A percentile compares a stretch with the other conserved stretches of the same genome.
These are phyloP conservation scores for Trichoderma guizhouense DNA, from an alignment of 2,329 filamentous ascomycete genomes.

Conservation along the genomic window DNA sequence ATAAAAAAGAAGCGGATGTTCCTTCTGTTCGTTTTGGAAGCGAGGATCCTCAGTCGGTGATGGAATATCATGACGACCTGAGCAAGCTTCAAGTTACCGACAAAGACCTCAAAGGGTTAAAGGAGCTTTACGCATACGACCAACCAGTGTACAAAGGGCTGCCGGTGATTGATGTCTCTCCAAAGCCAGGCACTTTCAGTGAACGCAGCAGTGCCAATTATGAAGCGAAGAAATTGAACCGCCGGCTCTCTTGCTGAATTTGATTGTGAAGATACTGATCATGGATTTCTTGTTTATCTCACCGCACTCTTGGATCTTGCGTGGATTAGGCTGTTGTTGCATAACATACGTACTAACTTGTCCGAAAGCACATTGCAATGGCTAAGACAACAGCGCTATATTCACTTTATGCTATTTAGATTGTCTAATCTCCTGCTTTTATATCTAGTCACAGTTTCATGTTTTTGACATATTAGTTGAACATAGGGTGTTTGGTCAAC, in stretches of 20 bases:
- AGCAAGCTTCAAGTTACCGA: not conserved
- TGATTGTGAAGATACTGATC: not conserved
- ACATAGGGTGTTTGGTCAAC: not conserved
- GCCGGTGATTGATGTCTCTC: not conserved
- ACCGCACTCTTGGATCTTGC: not conserved
- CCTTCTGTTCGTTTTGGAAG: not conserved
- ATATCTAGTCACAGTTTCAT: not conserved
- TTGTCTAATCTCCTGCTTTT: not conserved
- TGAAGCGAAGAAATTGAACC: not conserved
- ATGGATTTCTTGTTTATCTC: not conserved
- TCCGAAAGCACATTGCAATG: not conserved
- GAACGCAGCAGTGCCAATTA: not conserved
- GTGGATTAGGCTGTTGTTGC: not conserved
- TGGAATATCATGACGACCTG: not conserved
- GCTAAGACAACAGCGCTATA: not conserved
- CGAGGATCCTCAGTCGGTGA: not conserved
- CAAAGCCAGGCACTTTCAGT: not conserved
- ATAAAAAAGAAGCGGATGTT: not conserved
- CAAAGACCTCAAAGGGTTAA: not conserved
- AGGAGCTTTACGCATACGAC: not conserved
- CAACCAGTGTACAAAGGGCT: not conserved
- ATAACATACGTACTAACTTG: not conserved
- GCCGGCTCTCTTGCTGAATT: not conserved
- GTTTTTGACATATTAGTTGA: not conserved
- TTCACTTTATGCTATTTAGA: not conserved